phyloP scores from a whole-genome alignment of 345 rosid genomes.

The Salix viminalis region DNA sequence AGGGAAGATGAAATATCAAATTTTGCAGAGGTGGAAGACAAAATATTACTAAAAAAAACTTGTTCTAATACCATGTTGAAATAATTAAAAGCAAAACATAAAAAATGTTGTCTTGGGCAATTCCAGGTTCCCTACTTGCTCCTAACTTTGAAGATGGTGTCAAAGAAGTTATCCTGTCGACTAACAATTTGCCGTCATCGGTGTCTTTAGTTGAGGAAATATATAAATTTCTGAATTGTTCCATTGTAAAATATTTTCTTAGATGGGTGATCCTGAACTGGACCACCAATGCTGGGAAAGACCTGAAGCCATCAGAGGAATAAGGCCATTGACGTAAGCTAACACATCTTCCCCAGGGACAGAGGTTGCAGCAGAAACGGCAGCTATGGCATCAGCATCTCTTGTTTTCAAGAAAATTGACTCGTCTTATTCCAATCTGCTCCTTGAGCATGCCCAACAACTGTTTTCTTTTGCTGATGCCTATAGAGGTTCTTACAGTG shows the following conservation, averaged over 20 bases:
- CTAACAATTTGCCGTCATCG: background rate
- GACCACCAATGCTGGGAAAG: constrained; percentile 28
- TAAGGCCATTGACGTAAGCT: constrained; percentile 16
- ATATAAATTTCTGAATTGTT: too few species aligned
- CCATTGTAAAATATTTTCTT: background rate
- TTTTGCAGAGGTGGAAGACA: too few species aligned
- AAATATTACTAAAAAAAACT: too few species aligned
- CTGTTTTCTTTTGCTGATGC: constrained; percentile 26
- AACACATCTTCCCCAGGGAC: constrained; percentile 19
- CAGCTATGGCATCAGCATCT: constrained; percentile 33
- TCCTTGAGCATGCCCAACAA: constrained; percentile 15
- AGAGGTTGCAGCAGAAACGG: constrained; percentile 30
- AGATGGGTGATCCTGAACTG: constrained; percentile 26
- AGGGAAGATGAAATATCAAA: too few species aligned
- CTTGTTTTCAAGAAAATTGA: constrained; percentile 24
- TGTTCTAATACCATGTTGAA: too few species aligned
- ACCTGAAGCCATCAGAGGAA: constrained; percentile 20
- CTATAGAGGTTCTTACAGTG: constrained; percentile 23
- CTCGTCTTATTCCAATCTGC: constrained; percentile 16
- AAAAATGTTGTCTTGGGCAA: constrained; percentile 22
- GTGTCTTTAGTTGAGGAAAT: too few species aligned
- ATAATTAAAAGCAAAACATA: too few species aligned
- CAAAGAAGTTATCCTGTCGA: background rate
- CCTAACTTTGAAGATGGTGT: background rate
- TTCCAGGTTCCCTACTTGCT: constrained; percentile 11